Evolutionary conservation across 768 basidiomycete species (phyloP), one percentile per base, ranked within the genome.

Genomic region (Xerocomellus amylosporus): DNA sequence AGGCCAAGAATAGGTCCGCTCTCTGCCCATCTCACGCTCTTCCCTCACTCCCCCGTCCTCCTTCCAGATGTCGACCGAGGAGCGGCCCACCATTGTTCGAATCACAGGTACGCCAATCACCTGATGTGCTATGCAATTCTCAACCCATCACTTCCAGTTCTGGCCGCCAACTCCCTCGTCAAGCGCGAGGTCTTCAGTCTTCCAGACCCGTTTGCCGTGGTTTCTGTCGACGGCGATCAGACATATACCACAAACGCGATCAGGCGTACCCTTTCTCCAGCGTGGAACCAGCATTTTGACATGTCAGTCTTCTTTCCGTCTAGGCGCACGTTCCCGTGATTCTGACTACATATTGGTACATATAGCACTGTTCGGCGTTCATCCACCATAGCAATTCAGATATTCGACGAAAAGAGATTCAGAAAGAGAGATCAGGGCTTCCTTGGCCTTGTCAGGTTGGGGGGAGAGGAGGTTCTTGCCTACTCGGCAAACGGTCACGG

Each of bases 341-440:
- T 37, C 54, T 60, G 22, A 60, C 50, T 4, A 4, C 24, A 24
- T 24, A 24, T 24, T 47, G 37, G 36, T 40, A 0, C 49, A 22
- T 33, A 5, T 59, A 90, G 90, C 59, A 79, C 77, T 57, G 82
- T 93, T 59, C 86, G 82, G 42, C 85, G 82, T 56, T 84, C 84
- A 28, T 93, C 91, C 34, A 78, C 83, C 61, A 79, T 95, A 64
- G 79, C 81, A 24, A 88, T 95, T 43, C 91, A 95, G 74, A 83
- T 96, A 55, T 93, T 94, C 66, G 93, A 96, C 77, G 86, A 92
- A 71, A 81, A 84, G 66, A 92, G 90, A 71, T 93, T 90, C 74
- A 92, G 81, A 74, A 85, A 85, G 70, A 83, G 86, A 62, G 93
- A 94, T 68, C 93, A 94, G 76, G 92, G 83, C 10, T 86, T 84